Evolutionary conservation across 148 eudicot species (phyloP).

Genomic region (Rhododendron williamsianum): DNA sequence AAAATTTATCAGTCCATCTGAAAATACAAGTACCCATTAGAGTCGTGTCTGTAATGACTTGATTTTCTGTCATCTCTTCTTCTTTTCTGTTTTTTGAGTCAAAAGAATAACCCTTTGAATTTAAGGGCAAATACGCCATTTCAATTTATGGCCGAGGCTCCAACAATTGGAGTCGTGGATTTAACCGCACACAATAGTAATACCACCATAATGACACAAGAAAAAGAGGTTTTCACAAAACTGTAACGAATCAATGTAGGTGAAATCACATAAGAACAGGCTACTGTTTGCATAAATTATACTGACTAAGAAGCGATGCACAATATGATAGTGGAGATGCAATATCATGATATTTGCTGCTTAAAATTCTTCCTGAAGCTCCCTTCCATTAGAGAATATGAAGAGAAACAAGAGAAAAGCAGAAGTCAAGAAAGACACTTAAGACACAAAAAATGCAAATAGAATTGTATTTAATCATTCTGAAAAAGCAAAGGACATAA

Average conservation of each 20-base stretch:
- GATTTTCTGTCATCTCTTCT: background rate
- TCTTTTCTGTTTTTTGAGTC: background rate
- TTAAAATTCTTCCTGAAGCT: background rate
- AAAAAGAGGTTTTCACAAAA: background rate
- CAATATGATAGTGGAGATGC: background rate
- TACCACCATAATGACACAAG: background rate
- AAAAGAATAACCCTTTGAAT: background rate
- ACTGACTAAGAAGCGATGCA: background rate
- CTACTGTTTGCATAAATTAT: background rate
- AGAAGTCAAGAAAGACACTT: background rate
- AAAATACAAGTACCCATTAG: background rate
- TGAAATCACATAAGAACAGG: background rate
- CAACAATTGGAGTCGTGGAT: background rate
- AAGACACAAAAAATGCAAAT: background rate
- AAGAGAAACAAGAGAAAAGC: background rate
- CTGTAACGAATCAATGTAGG: no score
- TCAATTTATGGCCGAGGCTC: background rate
- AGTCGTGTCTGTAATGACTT: background rate
- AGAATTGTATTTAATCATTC: background rate
- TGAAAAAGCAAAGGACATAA: background rate
- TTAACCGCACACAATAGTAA: background rate
- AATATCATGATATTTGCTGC: background rate
- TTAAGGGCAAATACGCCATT: background rate
- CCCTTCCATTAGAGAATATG: background rate
- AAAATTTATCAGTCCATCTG: background rate